Evolutionary conservation across 129 eudicot genomes (phyloP).

Genomic region (Kitagawia praeruptora): DNA sequence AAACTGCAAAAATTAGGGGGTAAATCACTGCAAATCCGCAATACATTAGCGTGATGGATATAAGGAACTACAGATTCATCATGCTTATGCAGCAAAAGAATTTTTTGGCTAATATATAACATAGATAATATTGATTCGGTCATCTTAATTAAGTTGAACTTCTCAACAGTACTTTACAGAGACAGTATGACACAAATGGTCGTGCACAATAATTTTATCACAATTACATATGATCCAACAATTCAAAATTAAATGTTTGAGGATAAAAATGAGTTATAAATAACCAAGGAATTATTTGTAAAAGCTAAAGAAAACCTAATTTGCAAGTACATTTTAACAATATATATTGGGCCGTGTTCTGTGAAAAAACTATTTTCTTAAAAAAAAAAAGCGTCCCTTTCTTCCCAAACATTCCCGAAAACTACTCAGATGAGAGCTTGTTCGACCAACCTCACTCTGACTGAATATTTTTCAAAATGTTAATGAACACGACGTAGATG

Average conservation of each 20-base stretch:
- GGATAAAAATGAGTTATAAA: not conserved
- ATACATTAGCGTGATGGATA: not conserved
- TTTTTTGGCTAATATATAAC: not conserved
- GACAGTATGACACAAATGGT: not conserved
- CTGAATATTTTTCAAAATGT: no score
- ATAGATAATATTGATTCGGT: not conserved
- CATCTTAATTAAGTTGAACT: not conserved
- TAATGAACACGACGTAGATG: no score
- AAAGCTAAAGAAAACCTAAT: not conserved
- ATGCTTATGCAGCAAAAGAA: not conserved
- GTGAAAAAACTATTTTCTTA: not conserved
- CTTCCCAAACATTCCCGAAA: no score
- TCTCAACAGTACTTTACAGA: not conserved
- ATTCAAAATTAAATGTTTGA: no score
- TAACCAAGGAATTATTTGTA: not conserved
- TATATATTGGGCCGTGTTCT: no score
- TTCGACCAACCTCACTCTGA: no score
- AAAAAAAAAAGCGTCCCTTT: no score
- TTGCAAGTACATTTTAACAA: not conserved
- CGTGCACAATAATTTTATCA: not conserved
- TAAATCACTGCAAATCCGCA: constrained; percentile 7
- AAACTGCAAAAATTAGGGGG: constrained; percentile 39
- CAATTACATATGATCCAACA: not conserved
- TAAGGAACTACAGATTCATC: not conserved
- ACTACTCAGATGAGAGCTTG: no score